Evolutionary conservation across 352 stramenopile genomes (phyloP), one percentile per base, ranked within the genome.

Genomic region (Aphanomyces stellatus): DNA sequence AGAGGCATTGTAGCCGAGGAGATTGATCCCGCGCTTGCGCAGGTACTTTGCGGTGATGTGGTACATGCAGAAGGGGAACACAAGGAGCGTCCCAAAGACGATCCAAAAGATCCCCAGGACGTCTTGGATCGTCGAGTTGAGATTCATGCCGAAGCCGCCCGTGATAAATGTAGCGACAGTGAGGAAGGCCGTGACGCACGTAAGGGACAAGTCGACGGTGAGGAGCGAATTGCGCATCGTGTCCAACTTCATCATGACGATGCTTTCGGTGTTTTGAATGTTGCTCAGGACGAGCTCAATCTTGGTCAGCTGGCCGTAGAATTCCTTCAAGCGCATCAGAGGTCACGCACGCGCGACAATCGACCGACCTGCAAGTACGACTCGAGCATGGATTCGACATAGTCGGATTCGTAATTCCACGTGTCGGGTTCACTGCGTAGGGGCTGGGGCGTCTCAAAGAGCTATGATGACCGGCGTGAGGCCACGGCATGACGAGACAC

Each of bases 41-140:
- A 57, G 19, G 25, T 34, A 57, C 49, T 37, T 7, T 17, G 19
- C 30, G 6, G 28, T 19, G 49, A 57, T 13, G n/a, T 40, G 19
- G 49, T 57, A 64, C 30, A 22, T 33, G 33, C 82, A 69, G 25
- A 88, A 17, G 28, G 84, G 86, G 27, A 82, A 62, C 8, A 74
- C 69, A 2, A 87, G 34, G 37, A 74, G 81, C 51, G 68, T 27
- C 19, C 65, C 73, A 5, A 76, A 71, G 34, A 88, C 80, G 30
- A 77, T 70, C 78, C 74, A 90, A 68, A 91, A 88, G 78, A 78
- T 86, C 2, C 74, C 76, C 8, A 51, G 70, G 0, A 53, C 53
- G 10, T 80, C 27, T 41, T 88, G 53, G 4, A 91, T 56, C 28
- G 74, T 59, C 3, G 79, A 90, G 11, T 81, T 72, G 30, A 71